These are phyloP conservation scores for Saccharomycopsis sp. DNA, from an alignment of 805 yeast species.

Conservation along the genomic window DNA sequence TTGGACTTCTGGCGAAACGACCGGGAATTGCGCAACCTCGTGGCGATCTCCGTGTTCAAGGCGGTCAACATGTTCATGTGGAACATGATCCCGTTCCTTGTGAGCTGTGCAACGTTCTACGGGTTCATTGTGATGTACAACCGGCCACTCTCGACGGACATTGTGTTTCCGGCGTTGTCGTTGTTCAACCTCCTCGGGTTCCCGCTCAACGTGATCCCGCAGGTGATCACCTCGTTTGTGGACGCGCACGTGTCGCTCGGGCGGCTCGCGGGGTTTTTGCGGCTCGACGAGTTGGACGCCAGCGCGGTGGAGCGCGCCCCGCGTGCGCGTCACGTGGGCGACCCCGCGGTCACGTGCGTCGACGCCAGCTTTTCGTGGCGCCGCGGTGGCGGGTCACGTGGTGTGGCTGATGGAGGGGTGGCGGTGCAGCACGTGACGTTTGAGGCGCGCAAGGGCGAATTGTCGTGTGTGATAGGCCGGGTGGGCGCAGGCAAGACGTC, in stretches of 20 bases:
- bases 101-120: slow-evolving; percentile 85
- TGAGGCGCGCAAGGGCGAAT: slow-evolving; percentile 62
- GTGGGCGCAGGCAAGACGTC: slow-evolving; percentile 92
- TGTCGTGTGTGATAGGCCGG: slow-evolving; percentile 79
- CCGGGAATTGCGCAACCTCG: slow-evolving; percentile 71
- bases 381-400: slow-evolving; percentile 57
- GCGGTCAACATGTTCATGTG: slow-evolving; percentile 73
- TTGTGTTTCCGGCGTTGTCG: slow-evolving; percentile 86
- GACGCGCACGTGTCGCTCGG: slow-evolving; percentile 82
- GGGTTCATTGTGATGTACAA: slow-evolving; percentile 57
- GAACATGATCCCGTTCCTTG: slow-evolving; percentile 82
- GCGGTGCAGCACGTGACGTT: slow-evolving; percentile 61
- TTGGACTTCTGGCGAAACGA: slow-evolving; percentile 81
- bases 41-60: slow-evolving; percentile 61
- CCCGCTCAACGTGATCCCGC: slow-evolving; percentile 90
- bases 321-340: slow-evolving; percentile 50
- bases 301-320: slow-evolving; percentile 56
- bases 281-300: slow-evolving; percentile 73
- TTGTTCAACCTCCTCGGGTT: slow-evolving; percentile 82
- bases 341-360: slow-evolving; percentile 53
- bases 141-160: slow-evolving; percentile 74
- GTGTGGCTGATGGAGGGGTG: slow-evolving; percentile 42
- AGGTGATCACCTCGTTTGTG: slow-evolving; percentile 75
- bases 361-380: slow-evolving; percentile 76
- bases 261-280: slow-evolving; percentile 69